Base-by-base conservation (phyloP, 768 basidiomycete genomes). In the Russula ochroleuca region DNA sequence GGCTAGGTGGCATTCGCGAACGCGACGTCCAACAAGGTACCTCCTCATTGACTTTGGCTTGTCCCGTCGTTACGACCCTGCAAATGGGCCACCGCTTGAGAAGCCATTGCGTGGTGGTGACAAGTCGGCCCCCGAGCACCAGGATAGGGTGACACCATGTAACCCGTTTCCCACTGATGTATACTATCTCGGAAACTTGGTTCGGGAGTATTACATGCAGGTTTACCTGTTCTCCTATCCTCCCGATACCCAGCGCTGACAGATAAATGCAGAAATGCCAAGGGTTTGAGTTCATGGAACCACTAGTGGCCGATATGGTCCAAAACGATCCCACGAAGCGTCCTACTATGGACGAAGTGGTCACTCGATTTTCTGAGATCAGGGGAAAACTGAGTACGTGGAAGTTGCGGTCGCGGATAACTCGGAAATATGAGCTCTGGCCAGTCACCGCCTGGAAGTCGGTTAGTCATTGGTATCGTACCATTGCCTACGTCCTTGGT, bases 251-350 rank as follows among this genome's bases (percentile, higher is more conserved):
- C n/a, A 6, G 43, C 9, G n/a, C n/a, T 45, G 43, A 45, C 10
- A 17, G n/a, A 45, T 9, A 45, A 45, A 48, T 7, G 15, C 9
- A 63, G 62, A 48, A 43, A 35, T 43, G 5, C 17, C 7, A 63
- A 15, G 62, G 56, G 0, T 57, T 63, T 9, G 58, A 54, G 19
- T 64, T 64, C 52, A 41, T 64, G 17, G 50, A 45, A n/a, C 23
- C 38, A 57, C 57, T 69, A n/a, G 64, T 70, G 25, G 53, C 51
- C 0, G 74, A 76, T 23, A 78, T 79, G 77, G 68, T 73, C 4
- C 72, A 77, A 57, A 64, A 71, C 0, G 72, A 78, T 55, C 74
- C 76, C 0, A 43, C 60, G 3, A 70, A 72, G 49, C 73, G 77
- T 7, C 77, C 77, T 0, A 74, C 69, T 3, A 59, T 59, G 55